Evolutionary conservation across 2,329 filamentous ascomycete genomes (phyloP).

Genomic region (Corynespora cassiicola): DNA sequence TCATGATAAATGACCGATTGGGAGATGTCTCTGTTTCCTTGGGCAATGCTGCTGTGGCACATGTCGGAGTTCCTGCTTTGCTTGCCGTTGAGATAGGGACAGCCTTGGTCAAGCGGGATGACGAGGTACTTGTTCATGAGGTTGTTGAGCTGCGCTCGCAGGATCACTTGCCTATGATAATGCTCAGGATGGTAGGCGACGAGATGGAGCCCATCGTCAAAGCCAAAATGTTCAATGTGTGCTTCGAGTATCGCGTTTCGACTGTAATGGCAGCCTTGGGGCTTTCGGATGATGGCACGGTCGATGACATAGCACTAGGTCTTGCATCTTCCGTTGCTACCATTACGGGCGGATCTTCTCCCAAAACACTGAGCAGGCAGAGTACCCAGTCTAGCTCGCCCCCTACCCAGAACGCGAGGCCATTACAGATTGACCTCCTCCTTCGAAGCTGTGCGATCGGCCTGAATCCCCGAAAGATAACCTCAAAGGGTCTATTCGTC

Average conservation of each 20-base stretch:
- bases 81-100: slow-evolving; percentile 76
- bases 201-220: slow-evolving; percentile 93
- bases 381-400: slow-evolving; percentile 31
- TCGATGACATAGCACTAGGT: slow-evolving; percentile 74
- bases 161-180: slow-evolving; percentile 70
- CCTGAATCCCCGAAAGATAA: slow-evolving; percentile 77
- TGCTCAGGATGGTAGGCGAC: slow-evolving; percentile 89
- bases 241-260: slow-evolving; percentile 86
- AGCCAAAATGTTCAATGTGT: slow-evolving; percentile 82
- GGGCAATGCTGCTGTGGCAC: slow-evolving; percentile 37
- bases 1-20: slow-evolving; percentile 72
- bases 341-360: slow-evolving; percentile 69
- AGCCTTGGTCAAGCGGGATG: slow-evolving; percentile 69
- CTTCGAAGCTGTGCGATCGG: slow-evolving; percentile 83
- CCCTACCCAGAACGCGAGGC: slow-evolving; percentile 34
- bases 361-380: slow-evolving; percentile 44
- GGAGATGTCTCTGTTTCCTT: slow-evolving; percentile 61
- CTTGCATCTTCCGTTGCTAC: slow-evolving; percentile 82
- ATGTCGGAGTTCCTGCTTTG: slow-evolving; percentile 85
- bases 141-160: slow-evolving; percentile 50
- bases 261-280: slow-evolving; percentile 81
- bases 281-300: slow-evolving; percentile 66
- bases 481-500: slow-evolving; percentile 79
- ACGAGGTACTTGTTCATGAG: slow-evolving; percentile 75
- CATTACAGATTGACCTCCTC: slow-evolving; percentile 72